Percentiles rank a stretch among this genome's conserved stretches.
phyloP scores from a whole-genome alignment of 2,329 filamentous ascomycete genomes.

The Blumeriella jaapii region DNA sequence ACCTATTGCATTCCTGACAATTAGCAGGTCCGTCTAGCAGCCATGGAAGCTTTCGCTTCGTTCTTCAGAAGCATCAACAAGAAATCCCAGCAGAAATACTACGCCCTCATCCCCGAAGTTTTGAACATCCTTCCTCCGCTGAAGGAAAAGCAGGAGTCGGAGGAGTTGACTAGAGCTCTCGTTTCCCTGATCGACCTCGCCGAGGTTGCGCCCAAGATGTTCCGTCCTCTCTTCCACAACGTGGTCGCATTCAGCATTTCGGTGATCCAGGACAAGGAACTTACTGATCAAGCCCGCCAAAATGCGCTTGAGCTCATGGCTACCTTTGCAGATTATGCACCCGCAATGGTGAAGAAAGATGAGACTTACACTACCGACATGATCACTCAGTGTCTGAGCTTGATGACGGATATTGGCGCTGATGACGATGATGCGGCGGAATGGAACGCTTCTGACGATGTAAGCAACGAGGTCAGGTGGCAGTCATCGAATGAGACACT shows the following conservation, averaged over 20 bases:
- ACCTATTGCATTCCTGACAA: too few species aligned
- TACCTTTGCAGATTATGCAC: conserved; percentile 90
- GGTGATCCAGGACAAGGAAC: conserved; percentile 91
- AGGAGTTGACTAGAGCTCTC: conserved; percentile 81
- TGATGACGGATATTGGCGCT: conserved; percentile 93
- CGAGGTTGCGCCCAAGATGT: conserved; percentile 94
- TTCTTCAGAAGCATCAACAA: conserved; percentile 90
- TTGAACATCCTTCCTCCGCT: conserved; percentile 90
- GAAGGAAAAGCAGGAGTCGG: conserved; percentile 82
- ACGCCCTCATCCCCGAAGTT: conserved; percentile 73
- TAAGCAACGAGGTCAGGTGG: conserved; percentile 39
- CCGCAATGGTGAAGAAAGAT: conserved; percentile 91
- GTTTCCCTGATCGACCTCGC: conserved; percentile 88
- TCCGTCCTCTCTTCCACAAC: conserved; percentile 86
- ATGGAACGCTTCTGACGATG: conserved; percentile 88
- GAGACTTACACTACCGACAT: conserved; percentile 85
- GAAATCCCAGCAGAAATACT: conserved; percentile 83
- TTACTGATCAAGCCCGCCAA: conserved; percentile 80
- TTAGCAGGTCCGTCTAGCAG: conserved; percentile 69
- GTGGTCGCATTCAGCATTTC: conserved; percentile 87
- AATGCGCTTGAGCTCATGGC: conserved; percentile 96
- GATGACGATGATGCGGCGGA: conserved; percentile 93
- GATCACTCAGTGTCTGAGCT: conserved; percentile 93
- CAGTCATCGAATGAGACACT: conserved; percentile 10
- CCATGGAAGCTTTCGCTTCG: conserved; percentile 92